These are phyloP conservation scores for Hypoxylon perforatum DNA, from an alignment of 495 filamentous ascomycete species.

Conservation along the genomic window DNA sequence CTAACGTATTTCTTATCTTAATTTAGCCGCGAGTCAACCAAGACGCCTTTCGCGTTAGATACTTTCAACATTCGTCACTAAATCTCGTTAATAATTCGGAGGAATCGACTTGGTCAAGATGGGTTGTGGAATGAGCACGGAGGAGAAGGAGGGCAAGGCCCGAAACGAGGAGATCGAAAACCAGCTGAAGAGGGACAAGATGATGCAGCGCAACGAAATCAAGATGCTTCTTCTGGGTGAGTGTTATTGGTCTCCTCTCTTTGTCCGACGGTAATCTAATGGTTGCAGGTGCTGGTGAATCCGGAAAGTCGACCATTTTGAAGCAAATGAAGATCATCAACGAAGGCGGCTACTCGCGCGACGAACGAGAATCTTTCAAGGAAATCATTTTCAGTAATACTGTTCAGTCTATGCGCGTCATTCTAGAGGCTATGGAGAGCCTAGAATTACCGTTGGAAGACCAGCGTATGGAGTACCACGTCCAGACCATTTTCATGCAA, in stretches of 20 bases:
- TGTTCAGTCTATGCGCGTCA: slow-evolving; percentile 95
- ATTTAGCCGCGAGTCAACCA: slow-evolving; percentile 19
- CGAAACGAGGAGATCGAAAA: slow-evolving; percentile 99
- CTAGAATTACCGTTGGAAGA: slow-evolving; percentile 90
- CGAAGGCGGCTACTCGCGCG: slow-evolving; percentile 81
- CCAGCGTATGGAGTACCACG: slow-evolving; percentile 87
- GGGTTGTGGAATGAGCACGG: slow-evolving; percentile 99
- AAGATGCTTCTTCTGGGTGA: slow-evolving; percentile 98
- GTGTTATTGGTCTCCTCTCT: slow-evolving; percentile 44
- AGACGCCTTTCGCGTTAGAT: slow-evolving; percentile 13
- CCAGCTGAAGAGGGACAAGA: slow-evolving; percentile 93
- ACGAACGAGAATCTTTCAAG: slow-evolving; percentile 86
- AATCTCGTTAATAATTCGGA: slow-evolving; percentile 36
- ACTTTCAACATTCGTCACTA: slow-evolving; percentile 26
- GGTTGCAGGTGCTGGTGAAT: slow-evolving; percentile 91
- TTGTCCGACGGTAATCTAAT: slow-evolving; percentile 36
- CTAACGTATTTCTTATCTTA: slow-evolving; percentile 15
- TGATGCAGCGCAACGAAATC: slow-evolving; percentile 96
- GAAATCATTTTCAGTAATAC: slow-evolving; percentile 99
- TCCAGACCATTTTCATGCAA: slow-evolving; percentile 96
- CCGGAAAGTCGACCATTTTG: slow-evolving; percentile 98
- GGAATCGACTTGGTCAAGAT: slow-evolving; percentile 70
- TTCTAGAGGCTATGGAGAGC: slow-evolving; percentile 95
- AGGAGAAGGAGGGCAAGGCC: slow-evolving; percentile 99
- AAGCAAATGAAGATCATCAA: slow-evolving; percentile 99